Percentiles rank a stretch among this genome's conserved stretches.
phyloP scores from a whole-genome alignment of 768 basidiomycete species.

The Pholiota conissans region DNA sequence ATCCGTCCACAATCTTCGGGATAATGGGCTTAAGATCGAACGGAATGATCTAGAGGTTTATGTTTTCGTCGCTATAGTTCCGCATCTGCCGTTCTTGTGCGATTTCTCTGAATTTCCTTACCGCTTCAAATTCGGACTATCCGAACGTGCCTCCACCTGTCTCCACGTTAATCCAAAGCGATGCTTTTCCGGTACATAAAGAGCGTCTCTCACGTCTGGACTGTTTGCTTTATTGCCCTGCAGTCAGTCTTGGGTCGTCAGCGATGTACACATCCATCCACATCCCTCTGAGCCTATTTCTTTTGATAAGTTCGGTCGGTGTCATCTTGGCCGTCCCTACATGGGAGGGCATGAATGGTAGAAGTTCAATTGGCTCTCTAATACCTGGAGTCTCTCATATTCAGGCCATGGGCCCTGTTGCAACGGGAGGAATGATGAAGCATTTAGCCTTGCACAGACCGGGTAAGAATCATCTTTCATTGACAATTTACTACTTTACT shows the following conservation, averaged over 20 bases:
- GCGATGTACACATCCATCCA: constrained; percentile 12
- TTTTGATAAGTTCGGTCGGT: constrained; percentile 20
- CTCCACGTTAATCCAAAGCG: constrained; percentile 22
- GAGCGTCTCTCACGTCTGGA: background rate
- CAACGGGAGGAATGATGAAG: constrained; percentile 19
- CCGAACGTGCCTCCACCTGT: constrained; percentile 14
- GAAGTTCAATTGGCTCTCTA: constrained; percentile 37
- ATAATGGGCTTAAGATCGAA: background rate
- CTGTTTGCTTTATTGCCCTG: constrained; percentile 1
- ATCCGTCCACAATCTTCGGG: background rate
- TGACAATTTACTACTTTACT: background rate
- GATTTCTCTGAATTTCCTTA: constrained; percentile 3
- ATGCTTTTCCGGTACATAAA: constrained; percentile 30
- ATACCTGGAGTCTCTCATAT: constrained; percentile 44
- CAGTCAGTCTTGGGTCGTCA: background rate
- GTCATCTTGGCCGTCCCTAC: constrained; percentile 38
- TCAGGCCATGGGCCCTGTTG: constrained; percentile 31
- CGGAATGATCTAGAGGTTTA: background rate
- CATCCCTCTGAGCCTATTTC: constrained; percentile 16
- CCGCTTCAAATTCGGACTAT: constrained; percentile 26
- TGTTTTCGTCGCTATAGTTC: background rate
- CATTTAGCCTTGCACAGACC: constrained; percentile 31
- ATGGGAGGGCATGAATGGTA: constrained; percentile 38
- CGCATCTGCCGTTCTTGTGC: constrained; percentile 1
- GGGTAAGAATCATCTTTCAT: constrained; percentile 24